Base-by-base conservation (phyloP, 2,329 filamentous ascomycete species). In the Colletotrichum nymphaeae region DNA sequence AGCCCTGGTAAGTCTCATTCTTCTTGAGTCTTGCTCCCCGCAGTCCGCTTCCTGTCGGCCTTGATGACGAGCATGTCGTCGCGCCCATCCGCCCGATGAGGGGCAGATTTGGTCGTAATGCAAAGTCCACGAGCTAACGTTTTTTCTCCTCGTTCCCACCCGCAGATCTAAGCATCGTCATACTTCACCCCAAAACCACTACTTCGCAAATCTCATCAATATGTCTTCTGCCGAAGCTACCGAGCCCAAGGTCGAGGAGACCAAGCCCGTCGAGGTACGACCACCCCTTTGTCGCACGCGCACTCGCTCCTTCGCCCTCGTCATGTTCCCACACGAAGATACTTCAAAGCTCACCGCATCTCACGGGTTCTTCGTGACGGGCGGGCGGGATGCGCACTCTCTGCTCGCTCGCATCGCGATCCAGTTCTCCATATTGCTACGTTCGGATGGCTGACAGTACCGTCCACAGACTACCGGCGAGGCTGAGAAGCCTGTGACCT, bases 171-270 rank as follows among this genome's bases (percentile, higher is more conserved):
- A 72, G 63, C 32, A 67, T 64, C 49, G 16, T 62, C 66, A 71
- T n/a, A 22, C 52, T 53, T 6, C 35, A 60, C 52, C 59, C 59
- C 26, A 57, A 35, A 46, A 49, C 16, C 16, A 49, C 14, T 19
- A 16, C 22, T 35, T n/a, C 53, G 52, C n/a, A 42, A 67, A 71
- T 26, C 69, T 67, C 74, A 69, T 64, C 77, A 86, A 80, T 58
- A 88, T 88, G 87, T 87, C 84, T 82, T 81, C 85, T 74, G 80
- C 84, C 76, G 86, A 88, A 77, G 84, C 84, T 76, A 85, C 86
- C 77, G 88, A 90, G 78, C 85, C 88, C 79, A 89, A 89, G 87
- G 85, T 86, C 81, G 85, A 86, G 79, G 85, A 85, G 84, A 84
- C 84, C 82, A 83, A 83, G 78, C 78, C 72, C 57, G 55, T 63